Evolutionary conservation across 108 stramenopile species (phyloP).

Genomic region (Fragilariopsis cylindrus): DNA sequence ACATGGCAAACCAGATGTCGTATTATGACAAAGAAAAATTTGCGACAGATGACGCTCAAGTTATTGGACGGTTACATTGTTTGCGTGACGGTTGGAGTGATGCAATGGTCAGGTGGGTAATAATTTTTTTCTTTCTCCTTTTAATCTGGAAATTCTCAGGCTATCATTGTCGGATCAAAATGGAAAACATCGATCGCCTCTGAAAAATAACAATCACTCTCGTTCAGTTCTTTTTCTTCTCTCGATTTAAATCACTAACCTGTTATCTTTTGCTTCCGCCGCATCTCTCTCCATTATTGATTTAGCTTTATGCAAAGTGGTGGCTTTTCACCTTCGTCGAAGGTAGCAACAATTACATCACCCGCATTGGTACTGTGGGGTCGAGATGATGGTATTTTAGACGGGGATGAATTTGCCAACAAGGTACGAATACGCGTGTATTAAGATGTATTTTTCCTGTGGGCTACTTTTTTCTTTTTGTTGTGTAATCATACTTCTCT

Average conservation of each 20-base stretch:
- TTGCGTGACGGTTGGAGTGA: conserved; percentile 86
- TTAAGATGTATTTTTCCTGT: background rate
- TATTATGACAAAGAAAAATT: conserved; percentile 71
- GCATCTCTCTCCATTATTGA: background rate
- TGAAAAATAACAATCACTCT: no score
- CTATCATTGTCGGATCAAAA: background rate
- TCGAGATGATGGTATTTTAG: conserved; percentile 89
- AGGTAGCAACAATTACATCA: conserved; percentile 62
- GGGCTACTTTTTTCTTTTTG: background rate
- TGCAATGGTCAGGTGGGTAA: conserved; percentile 52
- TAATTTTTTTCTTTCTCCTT: background rate
- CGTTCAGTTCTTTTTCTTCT: background rate
- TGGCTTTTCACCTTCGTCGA: conserved; percentile 80
- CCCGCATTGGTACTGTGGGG: conserved; percentile 91
- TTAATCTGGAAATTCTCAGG: background rate
- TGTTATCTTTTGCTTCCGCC: background rate
- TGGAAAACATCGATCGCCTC: background rate
- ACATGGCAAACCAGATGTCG: conserved; percentile 81
- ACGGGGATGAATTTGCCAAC: conserved; percentile 75
- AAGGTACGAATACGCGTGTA: conserved; percentile 28
- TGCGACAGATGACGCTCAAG: conserved; percentile 89
- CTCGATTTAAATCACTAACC: background rate
- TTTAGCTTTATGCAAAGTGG: conserved; percentile 75
- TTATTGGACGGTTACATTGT: conserved; percentile 83
- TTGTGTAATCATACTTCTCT: background rate